phyloP scores from a whole-genome alignment of 306 rosid genomes.

The Biancaea sappan region DNA sequence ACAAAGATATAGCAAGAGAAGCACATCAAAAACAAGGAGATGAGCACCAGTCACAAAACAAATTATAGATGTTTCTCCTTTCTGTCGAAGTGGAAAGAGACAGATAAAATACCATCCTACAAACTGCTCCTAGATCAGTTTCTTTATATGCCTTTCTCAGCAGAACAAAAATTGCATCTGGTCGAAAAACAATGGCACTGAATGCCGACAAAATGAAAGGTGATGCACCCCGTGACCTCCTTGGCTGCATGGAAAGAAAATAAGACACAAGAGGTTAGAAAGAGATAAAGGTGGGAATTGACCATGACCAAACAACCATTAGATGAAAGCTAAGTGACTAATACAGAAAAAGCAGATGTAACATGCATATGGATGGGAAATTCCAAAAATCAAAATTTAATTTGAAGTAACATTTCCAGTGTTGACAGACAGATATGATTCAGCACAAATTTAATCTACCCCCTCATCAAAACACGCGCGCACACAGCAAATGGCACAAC shows the following conservation, averaged over 20 bases:
- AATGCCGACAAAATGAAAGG: slow-evolving; percentile 62
- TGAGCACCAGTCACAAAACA: slow-evolving; percentile 23
- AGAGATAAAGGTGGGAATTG: slow-evolving; percentile 19
- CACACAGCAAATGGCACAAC: neutral
- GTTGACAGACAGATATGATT: neutral
- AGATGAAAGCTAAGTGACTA: slow-evolving; percentile 6
- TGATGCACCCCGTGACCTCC: slow-evolving; percentile 68
- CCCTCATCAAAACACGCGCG: neutral
- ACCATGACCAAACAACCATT: neutral
- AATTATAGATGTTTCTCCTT: neutral
- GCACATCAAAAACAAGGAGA: slow-evolving; percentile 19
- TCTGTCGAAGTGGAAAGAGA: slow-evolving; percentile 17
- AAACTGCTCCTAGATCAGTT: slow-evolving; percentile 74
- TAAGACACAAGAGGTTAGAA: neutral
- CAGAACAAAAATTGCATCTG: slow-evolving; percentile 76
- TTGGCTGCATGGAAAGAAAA: slow-evolving; percentile 64
- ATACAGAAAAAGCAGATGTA: slow-evolving; percentile 18
- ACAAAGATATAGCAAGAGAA: slow-evolving; percentile 27
- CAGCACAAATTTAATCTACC: neutral
- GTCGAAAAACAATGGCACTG: slow-evolving; percentile 69
- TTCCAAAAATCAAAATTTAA: neutral
- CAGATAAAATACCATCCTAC: slow-evolving; percentile 70
- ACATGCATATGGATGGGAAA: neutral
- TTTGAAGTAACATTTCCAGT: neutral
- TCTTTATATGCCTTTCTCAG: slow-evolving; percentile 88